phyloP scores from a whole-genome alignment of 257 asterid genomes.

The Verbena officinalis region DNA sequence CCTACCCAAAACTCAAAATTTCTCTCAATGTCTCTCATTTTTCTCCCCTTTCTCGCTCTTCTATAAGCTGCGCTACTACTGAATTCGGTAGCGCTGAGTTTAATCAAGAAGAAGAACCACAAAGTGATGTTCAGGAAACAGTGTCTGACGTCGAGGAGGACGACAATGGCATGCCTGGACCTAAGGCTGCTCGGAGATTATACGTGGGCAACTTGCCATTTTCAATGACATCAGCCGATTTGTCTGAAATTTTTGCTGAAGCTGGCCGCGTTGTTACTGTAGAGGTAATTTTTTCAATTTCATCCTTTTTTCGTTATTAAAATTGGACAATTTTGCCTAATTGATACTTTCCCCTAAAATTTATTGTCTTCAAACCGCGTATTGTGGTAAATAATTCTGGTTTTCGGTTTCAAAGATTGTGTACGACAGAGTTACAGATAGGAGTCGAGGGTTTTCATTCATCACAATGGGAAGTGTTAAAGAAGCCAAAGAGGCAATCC shows the following conservation, averaged over 20 bases:
- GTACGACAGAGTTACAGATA: constrained; percentile 78
- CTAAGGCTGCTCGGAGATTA: constrained; percentile 63
- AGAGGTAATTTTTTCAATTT: constrained; percentile 52
- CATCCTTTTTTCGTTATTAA: constrained; percentile 5
- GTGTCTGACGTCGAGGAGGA: constrained; percentile 33
- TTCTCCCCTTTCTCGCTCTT: constrained; percentile 27
- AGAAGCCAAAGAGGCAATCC: constrained; percentile 86
- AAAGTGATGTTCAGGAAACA: constrained; percentile 27
- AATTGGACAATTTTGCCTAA: neutral
- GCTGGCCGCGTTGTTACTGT: constrained; percentile 79
- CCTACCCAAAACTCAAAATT: constrained; percentile 34
- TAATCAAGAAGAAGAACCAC: constrained; percentile 32
- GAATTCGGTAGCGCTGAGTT: constrained; percentile 44
- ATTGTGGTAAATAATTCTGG: constrained; percentile 9
- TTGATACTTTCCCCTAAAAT: neutral
- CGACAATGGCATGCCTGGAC: constrained; percentile 36
- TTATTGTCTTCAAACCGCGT: neutral
- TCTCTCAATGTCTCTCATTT: constrained; percentile 24
- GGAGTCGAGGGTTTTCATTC: constrained; percentile 94
- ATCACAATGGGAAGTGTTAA: constrained; percentile 81
- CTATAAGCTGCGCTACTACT: constrained; percentile 34
- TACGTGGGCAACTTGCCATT: constrained; percentile 93
- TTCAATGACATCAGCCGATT: constrained; percentile 68
- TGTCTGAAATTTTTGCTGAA: constrained; percentile 78
- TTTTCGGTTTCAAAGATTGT: constrained; percentile 53